phyloP scores from a whole-genome alignment of 257 asterid species.

The Plantago major region DNA sequence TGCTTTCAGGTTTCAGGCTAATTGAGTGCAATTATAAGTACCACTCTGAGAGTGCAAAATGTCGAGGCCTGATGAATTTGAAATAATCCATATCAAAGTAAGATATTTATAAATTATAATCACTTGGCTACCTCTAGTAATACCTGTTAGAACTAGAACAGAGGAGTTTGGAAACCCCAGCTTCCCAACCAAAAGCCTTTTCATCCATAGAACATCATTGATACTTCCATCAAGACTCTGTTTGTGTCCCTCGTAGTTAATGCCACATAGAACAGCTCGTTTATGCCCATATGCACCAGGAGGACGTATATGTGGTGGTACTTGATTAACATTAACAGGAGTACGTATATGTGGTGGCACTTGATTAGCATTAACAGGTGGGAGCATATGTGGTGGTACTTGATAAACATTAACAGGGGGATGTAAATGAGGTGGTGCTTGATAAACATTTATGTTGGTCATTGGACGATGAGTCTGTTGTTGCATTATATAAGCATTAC shows the following conservation, averaged over 20 bases:
- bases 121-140: not conserved
- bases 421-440: conserved; percentile 1
- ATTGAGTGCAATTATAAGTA: no score
- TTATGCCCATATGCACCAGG: conserved; percentile 41
- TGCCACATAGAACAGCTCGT: conserved; percentile 68
- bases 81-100: not conserved
- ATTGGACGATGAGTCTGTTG: conserved; percentile 9
- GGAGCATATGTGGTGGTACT: conserved; percentile 22
- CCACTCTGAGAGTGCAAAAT: no score
- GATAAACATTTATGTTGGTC: conserved; percentile 15
- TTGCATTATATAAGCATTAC: conserved; percentile 1
- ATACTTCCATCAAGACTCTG: conserved; percentile 59
- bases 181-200: conserved; percentile 39
- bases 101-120: not conserved
- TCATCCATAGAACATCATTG: conserved; percentile 49
- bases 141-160: conserved; percentile 65
- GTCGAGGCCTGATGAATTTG: not conserved
- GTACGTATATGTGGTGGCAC: no score
- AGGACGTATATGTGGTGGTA: conserved; percentile 23
- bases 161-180: conserved; percentile 59
- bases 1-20: not conserved
- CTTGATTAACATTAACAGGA: not conserved
- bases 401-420: no score
- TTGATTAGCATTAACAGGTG: conserved; percentile 13
- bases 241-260: conserved; percentile 46